Conservation (phyloP, 2,329 filamentous ascomycete genomes). For the Zopfia rhizophila region DNA sequence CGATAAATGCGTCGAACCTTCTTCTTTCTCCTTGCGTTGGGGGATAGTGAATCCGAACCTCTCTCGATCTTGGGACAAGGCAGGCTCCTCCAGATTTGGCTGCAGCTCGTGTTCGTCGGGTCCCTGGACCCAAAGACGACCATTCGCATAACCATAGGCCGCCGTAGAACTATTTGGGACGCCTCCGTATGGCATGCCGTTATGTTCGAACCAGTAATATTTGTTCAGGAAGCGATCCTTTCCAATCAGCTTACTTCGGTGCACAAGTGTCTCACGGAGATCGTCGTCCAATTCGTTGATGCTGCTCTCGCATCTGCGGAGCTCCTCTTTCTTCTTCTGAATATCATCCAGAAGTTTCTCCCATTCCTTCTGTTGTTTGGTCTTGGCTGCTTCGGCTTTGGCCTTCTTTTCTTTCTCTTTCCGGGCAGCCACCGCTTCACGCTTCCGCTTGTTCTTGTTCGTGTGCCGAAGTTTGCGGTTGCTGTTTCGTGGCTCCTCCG, state of each 20-base stretch:
- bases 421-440: slow-evolving; percentile 69
- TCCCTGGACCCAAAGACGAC: slow-evolving; percentile 94
- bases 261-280: slow-evolving; percentile 91
- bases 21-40: slow-evolving; percentile 86
- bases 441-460: slow-evolving; percentile 79
- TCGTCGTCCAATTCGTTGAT: slow-evolving; percentile 90
- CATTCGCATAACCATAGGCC: slow-evolving; percentile 88
- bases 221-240: slow-evolving; percentile 98
- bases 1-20: slow-evolving; percentile 81
- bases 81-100: slow-evolving; percentile 63
- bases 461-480: slow-evolving; percentile 67
- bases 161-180: slow-evolving; percentile 89
- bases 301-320: slow-evolving; percentile 84
- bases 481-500: slow-evolving; percentile 60
- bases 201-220: slow-evolving; percentile 99
- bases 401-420: slow-evolving; percentile 74
- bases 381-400: slow-evolving; percentile 68
- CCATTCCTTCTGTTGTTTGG: slow-evolving; percentile 84
- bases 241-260: slow-evolving; percentile 86
- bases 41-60: slow-evolving; percentile 84
- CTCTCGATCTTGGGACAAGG: slow-evolving; percentile 78
- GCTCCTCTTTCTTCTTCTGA: slow-evolving; percentile 82
- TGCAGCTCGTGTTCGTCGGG: slow-evolving; percentile 85
- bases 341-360: slow-evolving; percentile 89
- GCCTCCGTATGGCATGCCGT: slow-evolving; percentile 95